Conservation (phyloP, 805 yeast genomes). For the Helenozyma rhizophorensis region DNA sequence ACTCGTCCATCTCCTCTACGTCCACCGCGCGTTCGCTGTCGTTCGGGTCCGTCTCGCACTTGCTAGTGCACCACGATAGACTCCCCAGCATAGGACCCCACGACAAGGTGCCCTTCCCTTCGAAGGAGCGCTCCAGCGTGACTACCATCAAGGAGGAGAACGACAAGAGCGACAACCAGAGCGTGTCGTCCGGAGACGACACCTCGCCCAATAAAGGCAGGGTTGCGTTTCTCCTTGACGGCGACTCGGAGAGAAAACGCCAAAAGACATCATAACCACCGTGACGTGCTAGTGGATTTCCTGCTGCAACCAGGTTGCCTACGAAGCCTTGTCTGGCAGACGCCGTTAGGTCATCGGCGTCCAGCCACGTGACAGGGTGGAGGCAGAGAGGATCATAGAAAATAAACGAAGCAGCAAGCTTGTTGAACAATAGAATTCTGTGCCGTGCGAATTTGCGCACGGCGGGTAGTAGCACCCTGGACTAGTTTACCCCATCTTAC, state of each 20-base stretch:
- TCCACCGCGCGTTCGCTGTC: constrained; percentile 25
- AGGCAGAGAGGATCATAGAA: too few relatives aligned
- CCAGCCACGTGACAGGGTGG: too few relatives aligned
- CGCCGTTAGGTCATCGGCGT: too few relatives aligned
- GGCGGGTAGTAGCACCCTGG: too few relatives aligned
- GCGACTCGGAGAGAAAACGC: not conserved
- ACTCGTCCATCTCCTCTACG: constrained; percentile 31
- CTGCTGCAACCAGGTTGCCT: too few relatives aligned
- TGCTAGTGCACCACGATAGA: too few relatives aligned
- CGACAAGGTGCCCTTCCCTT: not conserved
- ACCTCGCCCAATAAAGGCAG: constrained; percentile 1
- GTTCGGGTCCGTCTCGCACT: constrained; percentile 27
- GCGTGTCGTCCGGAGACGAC: not conserved
- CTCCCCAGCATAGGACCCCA: not conserved
- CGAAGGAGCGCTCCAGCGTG: too few relatives aligned
- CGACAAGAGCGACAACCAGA: not conserved
- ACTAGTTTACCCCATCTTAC: too few relatives aligned
- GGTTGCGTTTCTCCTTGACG: constrained; percentile 3
- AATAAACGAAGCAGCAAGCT: too few relatives aligned
- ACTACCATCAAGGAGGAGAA: not conserved
- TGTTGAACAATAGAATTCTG: too few relatives aligned
- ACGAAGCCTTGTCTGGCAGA: too few relatives aligned
- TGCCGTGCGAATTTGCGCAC: too few relatives aligned
- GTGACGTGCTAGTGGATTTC: not conserved
- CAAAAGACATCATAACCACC: not conserved